Evolutionary conservation across 2,329 filamentous ascomycete genomes (phyloP), one percentile per base, ranked within the genome.

Genomic region (Cordyceps cateniannulata): DNA sequence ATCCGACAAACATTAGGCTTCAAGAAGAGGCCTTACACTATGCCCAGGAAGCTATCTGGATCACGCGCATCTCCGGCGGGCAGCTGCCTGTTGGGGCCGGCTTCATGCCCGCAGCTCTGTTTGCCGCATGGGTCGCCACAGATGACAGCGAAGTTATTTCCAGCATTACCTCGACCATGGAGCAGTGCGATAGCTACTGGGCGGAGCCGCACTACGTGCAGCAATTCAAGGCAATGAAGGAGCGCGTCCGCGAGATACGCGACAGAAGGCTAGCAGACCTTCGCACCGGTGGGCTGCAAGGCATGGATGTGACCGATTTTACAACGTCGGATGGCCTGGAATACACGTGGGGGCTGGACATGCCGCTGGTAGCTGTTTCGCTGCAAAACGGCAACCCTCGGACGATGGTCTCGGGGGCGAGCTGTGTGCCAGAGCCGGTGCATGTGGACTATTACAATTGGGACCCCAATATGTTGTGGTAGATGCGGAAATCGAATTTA

Each of bases 81-180:
- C 67, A 69, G 49, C 53, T 68, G 8, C 70, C 71, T 5, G 49
- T 72, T 1, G 71, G 68, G 1, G 66, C 70, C 7, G 66, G 65
- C 32, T 68, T 69, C 24, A 64, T 70, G 29, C 67, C 69, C 5
- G 57, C 68, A 1, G 67, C 64, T 12, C 62, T 73, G 2, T 50
- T 69, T 9, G 60, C 67, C 1, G 70, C 66, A 0, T 71, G 67
- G 67, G 64, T 66, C 0, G 62, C 64, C 24, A 65, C 66, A 3
- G 69, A 70, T 3, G 76, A 78, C 14, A 35, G 38, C 22, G 56
- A 59, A 7, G 56, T 62, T n/a, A 27, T 52, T 12, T 20, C 35
- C 2, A 53, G 48, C 5, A 63, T 68, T 32, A 38, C 53, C 22
- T 32, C 24, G 6, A 59, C 63, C 25, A 27, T 69, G n/a, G 50